A percentile compares a stretch with the other conserved stretches of the same genome.
These are phyloP conservation scores for Chrysosporium queenslandicum DNA, from an alignment of 2,329 filamentous ascomycete species.

Conservation along the genomic window DNA sequence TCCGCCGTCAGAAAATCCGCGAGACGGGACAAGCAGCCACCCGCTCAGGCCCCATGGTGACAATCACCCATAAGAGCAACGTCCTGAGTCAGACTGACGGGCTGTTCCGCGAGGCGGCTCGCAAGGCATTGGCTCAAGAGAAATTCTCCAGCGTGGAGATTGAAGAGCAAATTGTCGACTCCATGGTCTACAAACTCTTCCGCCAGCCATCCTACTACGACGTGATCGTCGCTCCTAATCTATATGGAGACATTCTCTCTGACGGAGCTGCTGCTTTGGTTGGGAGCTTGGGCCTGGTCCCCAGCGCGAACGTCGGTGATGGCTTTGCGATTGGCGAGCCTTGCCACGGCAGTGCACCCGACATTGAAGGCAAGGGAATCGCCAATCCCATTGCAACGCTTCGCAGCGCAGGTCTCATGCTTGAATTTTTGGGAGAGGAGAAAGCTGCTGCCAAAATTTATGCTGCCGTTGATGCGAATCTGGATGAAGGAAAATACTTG, in stretches of 20 bases:
- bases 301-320: constrained; percentile 89
- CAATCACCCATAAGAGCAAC: constrained; percentile 97
- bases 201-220: constrained; percentile 91
- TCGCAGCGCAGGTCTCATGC: constrained; percentile 82
- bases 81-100: constrained; percentile 94
- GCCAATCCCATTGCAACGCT: constrained; percentile 96
- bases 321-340: constrained; percentile 94
- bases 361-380: constrained; percentile 86
- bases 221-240: constrained; percentile 92
- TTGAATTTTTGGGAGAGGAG: constrained; percentile 87
- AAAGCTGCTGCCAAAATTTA: constrained; percentile 83
- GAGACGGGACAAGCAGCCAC: constrained; percentile 42
- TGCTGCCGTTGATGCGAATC: constrained; percentile 77
- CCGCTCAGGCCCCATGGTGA: constrained; percentile 72
- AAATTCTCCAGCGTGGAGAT: constrained; percentile 56
- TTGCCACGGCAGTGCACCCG: constrained; percentile 90
- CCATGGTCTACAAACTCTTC: constrained; percentile 99
- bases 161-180: constrained; percentile 98
- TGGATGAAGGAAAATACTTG: constrained; percentile 71
- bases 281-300: constrained; percentile 82
- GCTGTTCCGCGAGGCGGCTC: constrained; percentile 74
- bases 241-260: constrained; percentile 94
- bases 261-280: constrained; percentile 92
- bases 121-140: constrained; percentile 57
- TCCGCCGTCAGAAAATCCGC: constrained; percentile 73